Percentiles rank a stretch among this genome's conserved stretches.
These are phyloP conservation scores for Phlebiopsis gigantea DNA, from an alignment of 768 basidiomycete species.

Conservation along the genomic window DNA sequence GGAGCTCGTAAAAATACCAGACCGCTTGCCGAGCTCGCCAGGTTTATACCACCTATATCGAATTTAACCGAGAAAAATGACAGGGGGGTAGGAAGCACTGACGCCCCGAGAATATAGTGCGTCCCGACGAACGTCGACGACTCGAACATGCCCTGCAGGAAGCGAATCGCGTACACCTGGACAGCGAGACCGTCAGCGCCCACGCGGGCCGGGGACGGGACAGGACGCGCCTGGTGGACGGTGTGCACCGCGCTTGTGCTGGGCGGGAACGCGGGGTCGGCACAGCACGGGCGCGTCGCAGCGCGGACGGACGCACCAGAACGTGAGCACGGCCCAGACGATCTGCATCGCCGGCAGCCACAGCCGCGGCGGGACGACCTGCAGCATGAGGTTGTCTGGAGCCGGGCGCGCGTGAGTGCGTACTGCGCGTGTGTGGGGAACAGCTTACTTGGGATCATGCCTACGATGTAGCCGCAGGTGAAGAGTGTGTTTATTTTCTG, in stretches of 20 bases:
- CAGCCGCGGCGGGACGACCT: constrained; percentile 55
- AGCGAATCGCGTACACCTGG: constrained; percentile 64
- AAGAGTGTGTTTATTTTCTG: constrained; percentile 67
- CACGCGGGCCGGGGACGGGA: neutral
- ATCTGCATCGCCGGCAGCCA: constrained; percentile 66
- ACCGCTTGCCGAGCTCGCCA: constrained; percentile 65
- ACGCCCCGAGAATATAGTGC: constrained; percentile 71
- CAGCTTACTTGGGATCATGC: constrained; percentile 60
- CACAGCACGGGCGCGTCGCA: neutral
- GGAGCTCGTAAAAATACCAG: constrained; percentile 66
- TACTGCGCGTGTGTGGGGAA: neutral
- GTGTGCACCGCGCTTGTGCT: constrained; percentile 54
- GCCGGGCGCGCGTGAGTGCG: constrained; percentile 9
- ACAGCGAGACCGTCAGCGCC: neutral
- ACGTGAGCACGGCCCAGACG: constrained; percentile 61
- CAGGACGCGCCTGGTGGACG: constrained; percentile 44
- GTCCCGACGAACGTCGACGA: constrained; percentile 75
- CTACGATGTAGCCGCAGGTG: constrained; percentile 71
- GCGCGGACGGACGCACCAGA: constrained; percentile 37
- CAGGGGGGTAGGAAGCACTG: constrained; percentile 20
- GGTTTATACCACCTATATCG: constrained; percentile 61
- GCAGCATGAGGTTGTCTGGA: constrained; percentile 61
- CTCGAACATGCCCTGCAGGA: constrained; percentile 69
- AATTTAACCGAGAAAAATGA: neutral
- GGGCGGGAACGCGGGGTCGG: neutral